Base-by-base conservation (phyloP, 257 asterid genomes). In the Rehmannia glutinosa region DNA sequence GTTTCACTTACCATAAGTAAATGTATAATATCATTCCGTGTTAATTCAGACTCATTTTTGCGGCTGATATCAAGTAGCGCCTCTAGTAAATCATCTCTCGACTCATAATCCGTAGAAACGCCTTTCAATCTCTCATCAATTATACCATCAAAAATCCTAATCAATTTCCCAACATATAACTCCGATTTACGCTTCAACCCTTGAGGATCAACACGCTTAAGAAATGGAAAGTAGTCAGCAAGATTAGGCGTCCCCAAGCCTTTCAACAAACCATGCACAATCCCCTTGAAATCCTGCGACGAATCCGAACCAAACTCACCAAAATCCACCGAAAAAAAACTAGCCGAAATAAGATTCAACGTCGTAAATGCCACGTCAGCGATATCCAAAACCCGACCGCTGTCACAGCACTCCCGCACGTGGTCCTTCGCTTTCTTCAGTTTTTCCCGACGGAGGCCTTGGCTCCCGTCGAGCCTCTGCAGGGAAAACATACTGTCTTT, bases 21-120 rank as follows among this genome's bases (percentile, higher is more conserved):
- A 62, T 75, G 67, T 6, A 62, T 52, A 1, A 75, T 75, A 4
- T 61, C 67, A n/a, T 62, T 41, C 1, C 13, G 5, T 38, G 51
- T 75, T 5, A 69, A 59, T 6, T 73, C 72, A 6, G 67, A 36
- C 12, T 62, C 68, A 15, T 23, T 5, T 10, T 11, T 20, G n/a
- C 38, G 64, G n/a, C 15, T 15, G 2, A 71, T 43, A 42, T 79
- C 76, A 27, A 79, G 55, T 0, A 79, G 79, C n/a, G 61, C 49
- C 28, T 80, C 77, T 25, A 76, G n/a, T 62, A 76, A 16, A 49
- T 80, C 84, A 16, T 27, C 49, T 32, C 24, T 64, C 50, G 21
- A 2, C 19, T 27, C 3, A 4, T 1, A 27, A 3, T 28, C 15
- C 62, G 8, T 10, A 36, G 13, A 51, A n/a, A n/a, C n/a, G n/a